phyloP scores from a whole-genome alignment of 2,329 filamentous ascomycete species.

The Penicillium expansum region DNA sequence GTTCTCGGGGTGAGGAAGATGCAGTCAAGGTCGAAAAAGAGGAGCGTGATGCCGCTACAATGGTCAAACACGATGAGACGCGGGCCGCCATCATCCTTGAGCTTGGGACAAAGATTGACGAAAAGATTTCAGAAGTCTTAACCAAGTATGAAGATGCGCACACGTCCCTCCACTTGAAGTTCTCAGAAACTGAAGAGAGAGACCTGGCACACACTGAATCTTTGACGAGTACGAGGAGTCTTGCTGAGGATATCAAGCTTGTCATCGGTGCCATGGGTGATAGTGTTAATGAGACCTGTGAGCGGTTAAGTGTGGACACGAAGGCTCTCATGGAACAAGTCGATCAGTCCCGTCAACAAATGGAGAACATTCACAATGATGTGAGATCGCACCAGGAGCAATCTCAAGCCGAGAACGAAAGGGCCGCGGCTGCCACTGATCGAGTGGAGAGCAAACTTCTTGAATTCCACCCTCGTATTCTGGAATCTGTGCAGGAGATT shows the following conservation, averaged over 20 bases:
- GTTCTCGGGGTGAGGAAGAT: slow-evolving; percentile 74
- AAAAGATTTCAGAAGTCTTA: slow-evolving; percentile 77
- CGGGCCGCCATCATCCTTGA: slow-evolving; percentile 55
- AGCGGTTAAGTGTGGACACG: slow-evolving; percentile 83
- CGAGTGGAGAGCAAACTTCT: slow-evolving; percentile 73
- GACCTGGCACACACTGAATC: slow-evolving; percentile 71
- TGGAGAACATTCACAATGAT: slow-evolving; percentile 70
- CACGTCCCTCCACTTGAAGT: slow-evolving; percentile 67
- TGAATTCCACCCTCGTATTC: slow-evolving; percentile 84
- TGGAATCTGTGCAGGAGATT: slow-evolving; percentile 84
- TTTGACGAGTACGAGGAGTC: slow-evolving; percentile 69
- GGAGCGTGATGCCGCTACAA: slow-evolving; percentile 53
- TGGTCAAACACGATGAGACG: slow-evolving; percentile 61
- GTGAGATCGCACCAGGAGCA: slow-evolving; percentile 76
- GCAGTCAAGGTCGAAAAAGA: slow-evolving; percentile 77
- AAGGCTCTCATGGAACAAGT: slow-evolving; percentile 81
- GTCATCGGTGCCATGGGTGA: slow-evolving; percentile 81
- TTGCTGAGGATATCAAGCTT: slow-evolving; percentile 82
- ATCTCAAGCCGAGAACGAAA: slow-evolving; percentile 76
- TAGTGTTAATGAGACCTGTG: slow-evolving; percentile 75
- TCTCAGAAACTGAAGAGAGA: slow-evolving; percentile 69
- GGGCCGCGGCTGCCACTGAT: slow-evolving; percentile 69
- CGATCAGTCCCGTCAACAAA: slow-evolving; percentile 71
- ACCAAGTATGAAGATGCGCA: slow-evolving; percentile 87
- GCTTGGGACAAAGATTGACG: slow-evolving; percentile 61